Evolutionary conservation across 23 red algal species (phyloP).

Genomic region (Gracilaria gracilis): DNA sequence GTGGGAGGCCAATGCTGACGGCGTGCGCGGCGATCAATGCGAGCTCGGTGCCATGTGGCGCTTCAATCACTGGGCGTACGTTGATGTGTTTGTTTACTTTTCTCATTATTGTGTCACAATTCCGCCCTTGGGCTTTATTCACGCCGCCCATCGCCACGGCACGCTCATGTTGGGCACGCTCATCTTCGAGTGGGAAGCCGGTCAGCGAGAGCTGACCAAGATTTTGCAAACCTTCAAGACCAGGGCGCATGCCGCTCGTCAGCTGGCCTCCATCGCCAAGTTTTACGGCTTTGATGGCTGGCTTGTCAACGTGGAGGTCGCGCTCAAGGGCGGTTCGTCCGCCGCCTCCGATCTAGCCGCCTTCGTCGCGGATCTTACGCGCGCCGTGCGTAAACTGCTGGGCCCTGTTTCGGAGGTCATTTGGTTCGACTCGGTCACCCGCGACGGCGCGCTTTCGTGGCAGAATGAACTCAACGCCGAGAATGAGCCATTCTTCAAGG

Average conservation of each 20-base stretch:
- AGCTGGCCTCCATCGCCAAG: conserved; percentile 79
- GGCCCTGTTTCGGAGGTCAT: conserved; percentile 80
- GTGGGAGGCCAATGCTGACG: conserved; percentile 56
- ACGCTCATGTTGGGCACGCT: conserved; percentile 72
- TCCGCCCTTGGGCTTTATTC: conserved; percentile 76
- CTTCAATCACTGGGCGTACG: conserved; percentile 85
- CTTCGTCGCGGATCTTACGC: conserved; percentile 69
- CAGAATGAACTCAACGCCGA: conserved; percentile 81
- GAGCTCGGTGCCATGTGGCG: conserved; percentile 30
- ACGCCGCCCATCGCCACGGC: conserved; percentile 85
- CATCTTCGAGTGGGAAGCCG: conserved; percentile 80
- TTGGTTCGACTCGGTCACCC: conserved; percentile 89
- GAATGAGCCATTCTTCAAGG: conserved; percentile 84
- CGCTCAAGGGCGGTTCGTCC: conserved; percentile 16
- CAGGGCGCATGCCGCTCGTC: conserved; percentile 44
- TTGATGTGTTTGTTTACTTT: conserved; percentile 96
- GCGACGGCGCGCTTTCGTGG: conserved; percentile 56
- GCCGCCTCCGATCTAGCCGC: conserved; percentile 39
- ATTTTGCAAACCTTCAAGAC: conserved; percentile 57
- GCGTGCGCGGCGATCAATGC: conserved; percentile 41
- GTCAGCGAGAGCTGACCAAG: conserved; percentile 48
- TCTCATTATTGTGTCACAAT: conserved; percentile 72
- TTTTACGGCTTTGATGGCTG: conserved; percentile 93
- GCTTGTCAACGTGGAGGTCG: conserved; percentile 84
- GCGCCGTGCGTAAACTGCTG: conserved; percentile 62